Evolutionary conservation across 106 monocot species (phyloP), one percentile per base, ranked within the genome.

Genomic region (Allium cepa): DNA sequence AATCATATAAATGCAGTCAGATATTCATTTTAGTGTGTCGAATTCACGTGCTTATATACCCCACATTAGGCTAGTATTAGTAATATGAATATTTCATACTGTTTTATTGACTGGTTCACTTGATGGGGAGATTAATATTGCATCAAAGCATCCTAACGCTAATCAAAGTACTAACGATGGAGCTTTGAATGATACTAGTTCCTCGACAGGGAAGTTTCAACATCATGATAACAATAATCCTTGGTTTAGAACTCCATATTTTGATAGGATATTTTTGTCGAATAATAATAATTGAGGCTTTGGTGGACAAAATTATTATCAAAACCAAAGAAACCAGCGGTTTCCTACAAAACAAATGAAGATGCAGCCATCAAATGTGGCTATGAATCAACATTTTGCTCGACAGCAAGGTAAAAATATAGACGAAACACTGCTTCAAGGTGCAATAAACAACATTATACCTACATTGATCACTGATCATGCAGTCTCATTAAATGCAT

Each of bases 31-130:
- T n/a, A n/a, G n/a, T n/a, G n/a, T n/a, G n/a, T n/a, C n/a, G n/a
- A n/a, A n/a, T n/a, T n/a, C n/a, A n/a, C n/a, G n/a, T n/a, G n/a
- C n/a, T n/a, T n/a, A n/a, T n/a, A n/a, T n/a, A n/a, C n/a, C n/a
- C n/a, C n/a, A n/a, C n/a, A n/a, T n/a, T n/a, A n/a, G n/a, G n/a
- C n/a, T n/a, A n/a, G n/a, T n/a, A n/a, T n/a, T n/a, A n/a, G n/a
- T n/a, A n/a, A n/a, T n/a, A n/a, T n/a, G n/a, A n/a, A n/a, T n/a
- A n/a, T n/a, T n/a, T n/a, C n/a, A n/a, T n/a, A n/a, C n/a, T n/a
- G 72, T 90, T 57, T 73, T 82, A 18, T 56, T 90, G 72, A 68
- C 79, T 51, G 85, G 82, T 75, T 79, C 85, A 53, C 71, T 90
- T 60, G 47, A n/a, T 60, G 85, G 89, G 59, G 85, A 79, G 70